Evolutionary conservation across 169 alveolate species (phyloP), one percentile per base, ranked within the genome.

Genomic region (Plasmodium adleri): DNA sequence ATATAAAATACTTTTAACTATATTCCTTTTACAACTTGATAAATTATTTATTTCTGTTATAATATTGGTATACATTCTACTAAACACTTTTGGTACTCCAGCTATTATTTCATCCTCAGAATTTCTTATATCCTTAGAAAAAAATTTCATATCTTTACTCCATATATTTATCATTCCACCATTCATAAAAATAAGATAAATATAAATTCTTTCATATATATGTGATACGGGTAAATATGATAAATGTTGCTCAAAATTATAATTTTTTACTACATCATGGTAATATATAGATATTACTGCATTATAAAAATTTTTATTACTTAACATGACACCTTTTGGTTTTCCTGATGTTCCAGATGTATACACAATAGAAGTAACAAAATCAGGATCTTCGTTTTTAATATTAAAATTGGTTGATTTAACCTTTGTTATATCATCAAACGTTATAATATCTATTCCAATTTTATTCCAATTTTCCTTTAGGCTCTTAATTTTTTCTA

Each of bases 271-370:
- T 1, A 80, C 3, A 3, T 49, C 43, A 7, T 8, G 13, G 13
- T 20, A 3, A 24, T 39, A 43, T n/a, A 39, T n/a, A 24, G 90
- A 63, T 3, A 32, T 5, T 3, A 80, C 20, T 0, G 83, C 13
- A 59, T 32, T 20, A 45, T 17, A 80, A 56, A 94, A 47, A 72
- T 83, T 88, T 54, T 88, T 59, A 50, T 98, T 80, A 3, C 99
- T 93, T 62, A 98, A 85, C 96, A 98, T 95, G 12, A 97, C 99
- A 39, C 99, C 99, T 95, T 99, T 99, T 10, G 99, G 99, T 49
- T 78, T 76, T 73, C 99, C 99, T 39, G 99, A 98, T 2, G 99
- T 98, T 13, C 99, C 99, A 5, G 99, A 96, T 8, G 99, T 99
- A 92, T 97, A 98, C 54, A 98, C 98, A 22, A 99, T 94, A 5